phyloP scores from a whole-genome alignment of 1,284 basidiomycete genomes.

The Trichosporon ovoides region DNA sequence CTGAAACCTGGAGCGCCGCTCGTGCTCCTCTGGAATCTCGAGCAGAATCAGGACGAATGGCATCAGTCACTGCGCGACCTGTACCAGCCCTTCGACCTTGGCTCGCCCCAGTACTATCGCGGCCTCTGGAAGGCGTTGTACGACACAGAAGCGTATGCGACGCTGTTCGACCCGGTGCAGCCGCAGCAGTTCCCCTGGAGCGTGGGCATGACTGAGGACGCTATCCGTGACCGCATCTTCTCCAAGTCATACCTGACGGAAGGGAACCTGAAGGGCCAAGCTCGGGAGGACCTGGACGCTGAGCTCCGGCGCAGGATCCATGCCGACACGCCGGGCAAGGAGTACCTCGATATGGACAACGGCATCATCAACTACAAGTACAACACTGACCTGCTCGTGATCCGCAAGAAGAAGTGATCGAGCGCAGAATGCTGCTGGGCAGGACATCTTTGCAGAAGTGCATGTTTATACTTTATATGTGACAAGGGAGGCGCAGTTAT shows the following conservation, averaged over 20 bases:
- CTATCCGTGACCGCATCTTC: slow-evolving; percentile 35
- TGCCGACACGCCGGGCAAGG: slow-evolving; percentile 23
- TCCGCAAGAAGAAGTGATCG: slow-evolving; percentile 23
- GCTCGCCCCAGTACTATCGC: too few species aligned
- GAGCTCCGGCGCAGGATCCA: slow-evolving; percentile 26
- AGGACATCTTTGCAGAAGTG: slow-evolving; percentile 1
- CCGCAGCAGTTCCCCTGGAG: slow-evolving; percentile 27
- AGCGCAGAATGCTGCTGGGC: not conserved
- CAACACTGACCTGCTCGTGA: slow-evolving; percentile 35
- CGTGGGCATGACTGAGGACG: slow-evolving; percentile 30
- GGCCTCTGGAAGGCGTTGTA: too few species aligned
- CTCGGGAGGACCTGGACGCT: slow-evolving; percentile 25
- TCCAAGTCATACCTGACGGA: slow-evolving; percentile 47
- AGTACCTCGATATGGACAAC: slow-evolving; percentile 40
- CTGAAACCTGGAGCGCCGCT: slow-evolving; percentile 43
- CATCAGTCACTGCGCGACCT: slow-evolving; percentile 26
- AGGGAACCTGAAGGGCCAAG: slow-evolving; percentile 29
- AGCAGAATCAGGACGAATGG: slow-evolving; percentile 25
- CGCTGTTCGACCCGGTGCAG: slow-evolving; percentile 32
- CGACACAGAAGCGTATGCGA: slow-evolving; percentile 34
- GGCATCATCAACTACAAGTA: slow-evolving; percentile 38
- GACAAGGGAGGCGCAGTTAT: slow-evolving; percentile 1
- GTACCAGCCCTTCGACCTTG: too few species aligned
- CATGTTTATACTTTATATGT: not conserved
- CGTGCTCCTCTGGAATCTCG: slow-evolving; percentile 48